Base-by-base conservation (phyloP, 805 yeast genomes). In the Ogataea pini region DNA sequence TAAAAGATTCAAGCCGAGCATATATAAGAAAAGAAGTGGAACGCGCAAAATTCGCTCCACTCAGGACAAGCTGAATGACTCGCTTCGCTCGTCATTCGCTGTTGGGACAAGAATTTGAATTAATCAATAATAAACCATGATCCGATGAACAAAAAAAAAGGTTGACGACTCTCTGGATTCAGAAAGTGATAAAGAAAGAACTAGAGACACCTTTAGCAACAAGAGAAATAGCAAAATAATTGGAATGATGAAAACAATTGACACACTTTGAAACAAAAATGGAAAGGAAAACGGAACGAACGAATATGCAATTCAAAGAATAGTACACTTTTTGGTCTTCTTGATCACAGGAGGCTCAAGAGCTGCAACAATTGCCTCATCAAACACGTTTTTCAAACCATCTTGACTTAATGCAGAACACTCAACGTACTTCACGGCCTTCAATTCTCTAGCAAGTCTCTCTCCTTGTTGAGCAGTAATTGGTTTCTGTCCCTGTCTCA, bases 331-430 rank as follows among this genome's bases (percentile, higher is more conserved):
- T 76, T 88, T 85, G 54, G 78, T 76, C 64, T 82, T 83, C 62
- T 80, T 86, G 61, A 87, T 83, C 55, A 86, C 94, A 22, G 98
- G 97, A 42, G 98, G 98, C 68, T 92, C 98, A 55, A 94, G 78
- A 22, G 98, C 97, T 44, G 98, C 97, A 42, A 94, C 97, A 50
- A 94, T 94, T 20, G 98, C 98, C 72, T 90, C 97, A 67, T 94
- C 98, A 72, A 92, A 92, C n/a, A 92, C 97, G 58, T 95, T 90
- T 73, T 92, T 94, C 68, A 94, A 79, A 12, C 99, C 99, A 67
- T 90, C 84, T 72, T 92, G 99, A 44, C 97, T 94, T 64, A 94
- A 78, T 8, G 99, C 99, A 9, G 97, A 91, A 71, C 99, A 92
- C 72, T 92, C 99, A 38, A 92, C 96, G 70, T 92, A 92, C 70